Evolutionary conservation across 2,329 filamentous ascomycete genomes (phyloP), one percentile per base, ranked within the genome.

Genomic region (Arthrinium phaeospermum): DNA sequence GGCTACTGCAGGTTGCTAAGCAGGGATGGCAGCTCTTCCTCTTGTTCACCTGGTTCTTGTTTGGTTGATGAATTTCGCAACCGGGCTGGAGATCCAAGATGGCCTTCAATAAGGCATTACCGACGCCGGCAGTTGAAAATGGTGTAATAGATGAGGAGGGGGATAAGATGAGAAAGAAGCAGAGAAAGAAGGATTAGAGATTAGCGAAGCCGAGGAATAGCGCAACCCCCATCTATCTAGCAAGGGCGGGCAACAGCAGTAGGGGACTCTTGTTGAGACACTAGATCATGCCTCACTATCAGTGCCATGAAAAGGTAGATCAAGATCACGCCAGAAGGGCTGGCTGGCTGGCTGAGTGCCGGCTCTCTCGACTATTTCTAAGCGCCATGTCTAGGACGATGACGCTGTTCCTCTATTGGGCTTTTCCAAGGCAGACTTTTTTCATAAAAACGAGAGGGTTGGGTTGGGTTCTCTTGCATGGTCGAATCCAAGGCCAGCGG

Each of bases 321-420:
- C 57, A 64, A 64, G 57, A 34, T 19, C 53, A 49, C 22, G 46
- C 34, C 57, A 64, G 57, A 64, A 64, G 57, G 57, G 57, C 19
- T 41, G 34, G 57, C 57, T 14, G 19, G 30, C 46, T 49, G 46
- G 49, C n/a, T 51, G 22, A 12, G 57, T 64, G 53, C 16, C 57
- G 57, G 34, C 57, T 24, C 57, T 6, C 57, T 64, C 30, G 57
- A 64, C 57, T 41, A 64, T 24, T 64, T 64, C 34, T 41, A 64
- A 16, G 57, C 34, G 10, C 34, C 57, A n/a, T 64, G 34, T 41
- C 57, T 41, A 22, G 16, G 53, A 3, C 57, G 57, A 64, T 64
- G 57, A 64, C 34, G 57, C 57, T 64, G 12, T 37, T 34, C 34
- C 34, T 41, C 22, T 64, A 19, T 4, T 7, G 34, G 34, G 34